Conservation (phyloP, 371 early-diverging fungal genomes). For the Lichtheimia ornata region DNA sequence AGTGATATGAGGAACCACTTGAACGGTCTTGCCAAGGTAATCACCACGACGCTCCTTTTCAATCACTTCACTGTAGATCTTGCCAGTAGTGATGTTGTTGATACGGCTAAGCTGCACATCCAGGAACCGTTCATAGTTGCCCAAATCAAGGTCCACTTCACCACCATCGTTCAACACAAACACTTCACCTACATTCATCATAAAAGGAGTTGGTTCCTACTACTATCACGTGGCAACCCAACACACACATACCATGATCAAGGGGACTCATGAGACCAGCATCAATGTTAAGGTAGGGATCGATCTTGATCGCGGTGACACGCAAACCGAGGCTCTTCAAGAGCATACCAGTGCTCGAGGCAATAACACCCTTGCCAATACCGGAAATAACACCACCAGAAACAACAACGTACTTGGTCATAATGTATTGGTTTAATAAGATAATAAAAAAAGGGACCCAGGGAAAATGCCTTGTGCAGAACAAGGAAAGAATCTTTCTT, state of each 20-base stretch:
- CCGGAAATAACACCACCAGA: slow-evolving; percentile 99
- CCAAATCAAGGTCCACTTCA: slow-evolving; percentile 99
- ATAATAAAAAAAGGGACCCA: neutral
- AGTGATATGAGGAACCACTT: slow-evolving; percentile 98
- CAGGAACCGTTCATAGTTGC: slow-evolving; percentile 99
- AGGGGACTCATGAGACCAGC: slow-evolving; percentile 97
- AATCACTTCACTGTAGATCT: slow-evolving; percentile 95
- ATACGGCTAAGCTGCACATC: slow-evolving; percentile 90
- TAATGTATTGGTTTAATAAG: slow-evolving; percentile 8
- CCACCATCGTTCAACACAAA: slow-evolving; percentile 99
- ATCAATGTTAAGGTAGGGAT: slow-evolving; percentile 99
- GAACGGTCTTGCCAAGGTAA: slow-evolving; percentile 98
- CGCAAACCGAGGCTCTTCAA: slow-evolving; percentile 94
- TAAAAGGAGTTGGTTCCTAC: neutral
- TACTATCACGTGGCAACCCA: neutral
- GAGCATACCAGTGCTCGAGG: slow-evolving; percentile 96
- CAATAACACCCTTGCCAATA: slow-evolving; percentile 99
- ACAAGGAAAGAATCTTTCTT: slow-evolving; percentile 10
- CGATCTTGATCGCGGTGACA: slow-evolving; percentile 99
- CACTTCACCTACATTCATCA: slow-evolving; percentile 81
- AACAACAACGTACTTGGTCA: slow-evolving; percentile 95
- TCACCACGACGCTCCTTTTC: slow-evolving; percentile 91
- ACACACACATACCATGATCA: slow-evolving; percentile 83
- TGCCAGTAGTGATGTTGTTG: slow-evolving; percentile 99
- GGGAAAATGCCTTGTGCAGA: slow-evolving; percentile 6